Percentiles rank a stretch among this genome's conserved stretches.
phyloP scores from a whole-genome alignment of 192 early-diverging fungal species.

The Umbelopsis sp. region DNA sequence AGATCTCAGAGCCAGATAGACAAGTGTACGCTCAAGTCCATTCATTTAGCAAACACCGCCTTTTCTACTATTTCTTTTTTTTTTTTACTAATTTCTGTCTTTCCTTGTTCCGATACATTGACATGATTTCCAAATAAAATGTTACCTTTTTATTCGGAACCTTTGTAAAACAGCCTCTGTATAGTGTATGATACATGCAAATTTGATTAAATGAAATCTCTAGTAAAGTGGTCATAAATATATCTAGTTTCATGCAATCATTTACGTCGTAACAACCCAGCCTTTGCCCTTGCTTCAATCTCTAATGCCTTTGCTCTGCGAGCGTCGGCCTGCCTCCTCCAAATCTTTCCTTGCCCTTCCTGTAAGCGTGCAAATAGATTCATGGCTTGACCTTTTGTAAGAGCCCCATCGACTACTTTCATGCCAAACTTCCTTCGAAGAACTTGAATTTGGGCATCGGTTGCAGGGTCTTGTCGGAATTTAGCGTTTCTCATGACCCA shows the following conservation, averaged over 20 bases:
- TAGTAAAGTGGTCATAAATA: not conserved
- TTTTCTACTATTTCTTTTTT: not conserved
- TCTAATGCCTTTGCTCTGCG: conserved; percentile 23
- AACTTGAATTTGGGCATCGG: conserved; percentile 47
- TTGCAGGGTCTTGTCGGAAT: conserved; percentile 59
- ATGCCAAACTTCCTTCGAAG: conserved; percentile 35
- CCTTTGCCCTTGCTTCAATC: not conserved
- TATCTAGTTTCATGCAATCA: not conserved
- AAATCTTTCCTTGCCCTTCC: conserved; percentile 53
- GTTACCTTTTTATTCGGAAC: not conserved
- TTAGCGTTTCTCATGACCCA: conserved; percentile 42
- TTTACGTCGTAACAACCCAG: conserved; percentile 4
- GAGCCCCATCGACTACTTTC: conserved; percentile 37
- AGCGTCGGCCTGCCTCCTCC: conserved; percentile 36
- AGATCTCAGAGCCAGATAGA: conserved; percentile 18
- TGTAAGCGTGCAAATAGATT: conserved; percentile 64
- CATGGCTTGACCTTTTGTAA: conserved; percentile 68
- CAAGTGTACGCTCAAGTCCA: not conserved
- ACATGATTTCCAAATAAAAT: not conserved
- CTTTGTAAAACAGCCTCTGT: not conserved
- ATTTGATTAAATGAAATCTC: not conserved
- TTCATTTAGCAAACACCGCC: not conserved
- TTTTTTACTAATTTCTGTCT: not conserved
- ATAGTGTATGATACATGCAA: not conserved
- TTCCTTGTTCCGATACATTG: not conserved